These are phyloP conservation scores for Laburnicola sp. DNA, from an alignment of 2,329 filamentous ascomycete species.

Conservation along the genomic window DNA sequence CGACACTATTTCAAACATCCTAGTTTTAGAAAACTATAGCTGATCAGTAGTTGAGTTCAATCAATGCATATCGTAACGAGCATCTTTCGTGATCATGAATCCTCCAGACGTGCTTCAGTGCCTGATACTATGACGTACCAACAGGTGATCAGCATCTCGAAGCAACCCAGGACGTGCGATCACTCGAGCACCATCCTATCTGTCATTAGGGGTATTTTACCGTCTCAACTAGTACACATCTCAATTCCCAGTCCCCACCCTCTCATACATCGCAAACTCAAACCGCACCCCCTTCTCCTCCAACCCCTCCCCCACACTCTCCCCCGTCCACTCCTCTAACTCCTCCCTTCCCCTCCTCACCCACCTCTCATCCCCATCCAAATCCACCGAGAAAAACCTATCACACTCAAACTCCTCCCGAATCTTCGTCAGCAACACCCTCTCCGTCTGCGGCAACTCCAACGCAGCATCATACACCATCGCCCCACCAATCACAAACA, in stretches of 20 bases:
- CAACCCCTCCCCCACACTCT: slow-evolving; percentile 58
- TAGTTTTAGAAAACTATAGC: too few species aligned
- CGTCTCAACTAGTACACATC: not conserved
- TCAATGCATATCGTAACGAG: too few species aligned
- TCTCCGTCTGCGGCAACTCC: slow-evolving; percentile 57
- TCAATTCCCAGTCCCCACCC: slow-evolving; percentile 10
- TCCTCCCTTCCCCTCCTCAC: slow-evolving; percentile 54
- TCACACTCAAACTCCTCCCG: slow-evolving; percentile 73
- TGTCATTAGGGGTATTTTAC: too few species aligned
- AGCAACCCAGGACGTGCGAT: too few species aligned
- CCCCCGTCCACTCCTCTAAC: slow-evolving; percentile 67
- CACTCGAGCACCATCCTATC: too few species aligned
- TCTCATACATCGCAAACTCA: slow-evolving; percentile 72
- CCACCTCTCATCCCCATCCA: slow-evolving; percentile 60
- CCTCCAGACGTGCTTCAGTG: too few species aligned
- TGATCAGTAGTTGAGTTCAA: too few species aligned
- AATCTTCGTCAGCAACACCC: slow-evolving; percentile 72
- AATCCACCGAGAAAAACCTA: slow-evolving; percentile 68
- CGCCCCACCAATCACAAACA: slow-evolving; percentile 89
- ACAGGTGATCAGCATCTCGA: too few species aligned
- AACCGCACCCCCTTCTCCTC: slow-evolving; percentile 68
- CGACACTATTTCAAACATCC: too few species aligned
- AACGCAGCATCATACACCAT: slow-evolving; percentile 80
- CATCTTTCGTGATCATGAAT: too few species aligned
- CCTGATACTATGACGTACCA: too few species aligned